Conservation (phyloP, 1,284 basidiomycete species). For the Crepidotus sp. region DNA sequence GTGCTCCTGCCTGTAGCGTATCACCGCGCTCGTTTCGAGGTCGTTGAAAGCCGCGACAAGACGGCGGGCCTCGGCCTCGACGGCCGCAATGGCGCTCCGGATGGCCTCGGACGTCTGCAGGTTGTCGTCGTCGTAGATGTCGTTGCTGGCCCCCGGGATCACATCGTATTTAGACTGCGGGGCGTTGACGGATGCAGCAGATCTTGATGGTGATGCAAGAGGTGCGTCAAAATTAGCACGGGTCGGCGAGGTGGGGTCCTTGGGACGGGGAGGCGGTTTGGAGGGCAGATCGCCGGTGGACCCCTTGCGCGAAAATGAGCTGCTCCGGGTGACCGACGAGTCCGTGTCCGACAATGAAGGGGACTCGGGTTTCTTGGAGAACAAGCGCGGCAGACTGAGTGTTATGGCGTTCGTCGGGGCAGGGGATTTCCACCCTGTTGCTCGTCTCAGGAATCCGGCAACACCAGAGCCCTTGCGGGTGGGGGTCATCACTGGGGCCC, state of each 20-base stretch:
- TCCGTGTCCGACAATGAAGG: slow-evolving; percentile 12
- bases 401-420: slow-evolving; percentile 15
- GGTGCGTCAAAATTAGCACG: slow-evolving; percentile 10
- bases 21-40: slow-evolving; percentile 46
- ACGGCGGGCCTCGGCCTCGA: slow-evolving; percentile 55
- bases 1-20: slow-evolving; percentile 15
- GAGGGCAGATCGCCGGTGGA: not conserved
- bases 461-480: slow-evolving; percentile 44
- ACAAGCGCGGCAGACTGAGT: slow-evolving; percentile 19
- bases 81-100: slow-evolving; percentile 47
- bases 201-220: slow-evolving; percentile 15
- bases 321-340: slow-evolving; percentile 12
- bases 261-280: not conserved
- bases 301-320: slow-evolving; percentile 6
- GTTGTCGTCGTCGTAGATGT: slow-evolving; percentile 39
- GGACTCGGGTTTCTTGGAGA: slow-evolving; percentile 14
- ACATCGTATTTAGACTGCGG: slow-evolving; percentile 15
- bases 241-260: slow-evolving; percentile 9
- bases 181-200: slow-evolving; percentile 8
- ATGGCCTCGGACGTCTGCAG: slow-evolving; percentile 48
- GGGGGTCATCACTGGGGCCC: slow-evolving; percentile 22
- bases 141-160: slow-evolving; percentile 22
- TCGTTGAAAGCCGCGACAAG: slow-evolving; percentile 64
- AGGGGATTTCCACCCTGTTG: slow-evolving; percentile 31
- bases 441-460: slow-evolving; percentile 47